Evolutionary conservation across 2,329 filamentous ascomycete genomes (phyloP).

Genomic region (Furcasterigmium furcatum): DNA sequence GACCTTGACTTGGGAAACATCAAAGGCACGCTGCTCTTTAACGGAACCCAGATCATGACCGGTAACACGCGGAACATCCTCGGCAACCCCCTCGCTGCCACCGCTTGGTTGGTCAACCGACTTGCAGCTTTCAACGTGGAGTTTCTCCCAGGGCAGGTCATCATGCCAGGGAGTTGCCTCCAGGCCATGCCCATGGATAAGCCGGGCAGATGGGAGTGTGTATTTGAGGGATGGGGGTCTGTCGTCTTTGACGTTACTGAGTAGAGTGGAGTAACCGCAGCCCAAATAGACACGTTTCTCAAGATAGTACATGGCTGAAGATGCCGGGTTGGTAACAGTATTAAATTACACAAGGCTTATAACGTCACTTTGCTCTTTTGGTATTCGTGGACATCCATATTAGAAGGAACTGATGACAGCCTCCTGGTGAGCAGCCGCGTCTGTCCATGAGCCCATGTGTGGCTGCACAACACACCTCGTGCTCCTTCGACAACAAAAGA

Average conservation of each 20-base stretch:
- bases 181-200: conserved; percentile 18
- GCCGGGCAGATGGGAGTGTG: conserved; percentile 16
- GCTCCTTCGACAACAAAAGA: too few relatives aligned
- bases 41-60: conserved; percentile 17
- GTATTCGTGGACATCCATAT: too few relatives aligned
- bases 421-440: too few relatives aligned
- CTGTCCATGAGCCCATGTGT: too few relatives aligned
- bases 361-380: too few relatives aligned
- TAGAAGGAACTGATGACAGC: too few relatives aligned
- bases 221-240: conserved; percentile 18
- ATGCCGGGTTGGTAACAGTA: too few relatives aligned
- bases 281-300: too few relatives aligned
- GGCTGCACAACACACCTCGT: too few relatives aligned
- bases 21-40: conserved; percentile 16
- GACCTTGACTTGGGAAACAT: conserved; percentile 18
- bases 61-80: conserved; percentile 21
- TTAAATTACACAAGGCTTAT: too few relatives aligned
- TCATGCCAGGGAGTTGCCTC: conserved; percentile 20
- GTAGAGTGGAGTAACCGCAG: too few relatives aligned
- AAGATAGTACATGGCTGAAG: too few relatives aligned
- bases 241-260: conserved; percentile 22
- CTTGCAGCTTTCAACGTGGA: conserved; percentile 17
- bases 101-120: conserved; percentile 20
- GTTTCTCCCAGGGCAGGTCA: conserved; percentile 17
- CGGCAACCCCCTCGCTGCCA: conserved; percentile 17